Percentiles rank a stretch among this genome's conserved stretches.
Evolutionary conservation across 371 early-diverging fungal species (phyloP).

Genomic region (Syncephalastrum monosporum): DNA sequence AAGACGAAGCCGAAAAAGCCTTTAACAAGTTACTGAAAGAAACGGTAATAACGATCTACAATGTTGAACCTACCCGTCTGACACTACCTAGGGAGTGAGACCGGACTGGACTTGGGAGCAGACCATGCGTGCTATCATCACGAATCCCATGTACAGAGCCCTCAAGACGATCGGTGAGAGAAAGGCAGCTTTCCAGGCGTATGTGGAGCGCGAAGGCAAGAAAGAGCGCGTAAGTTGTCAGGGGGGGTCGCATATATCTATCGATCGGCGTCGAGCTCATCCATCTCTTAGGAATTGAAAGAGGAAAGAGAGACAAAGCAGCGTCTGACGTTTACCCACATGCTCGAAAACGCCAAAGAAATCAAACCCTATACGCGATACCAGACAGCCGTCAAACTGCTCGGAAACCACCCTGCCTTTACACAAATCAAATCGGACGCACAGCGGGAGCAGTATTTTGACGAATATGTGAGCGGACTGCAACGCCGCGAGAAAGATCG

Average conservation of each 20-base stretch:
- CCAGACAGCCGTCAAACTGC: slow-evolving; percentile 49
- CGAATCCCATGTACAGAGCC: slow-evolving; percentile 83
- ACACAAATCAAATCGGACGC: slow-evolving; percentile 43
- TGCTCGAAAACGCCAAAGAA: slow-evolving; percentile 42
- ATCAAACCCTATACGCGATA: slow-evolving; percentile 54
- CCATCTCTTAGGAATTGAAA: slow-evolving; percentile 29
- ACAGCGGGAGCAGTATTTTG: slow-evolving; percentile 59
- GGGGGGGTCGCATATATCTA: neutral
- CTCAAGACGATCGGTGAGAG: slow-evolving; percentile 79
- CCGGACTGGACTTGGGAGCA: slow-evolving; percentile 91
- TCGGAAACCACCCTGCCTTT: slow-evolving; percentile 50
- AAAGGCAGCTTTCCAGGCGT: slow-evolving; percentile 77
- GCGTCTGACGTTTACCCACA: slow-evolving; percentile 35
- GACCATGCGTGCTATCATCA: slow-evolving; percentile 81
- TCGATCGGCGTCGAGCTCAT: neutral
- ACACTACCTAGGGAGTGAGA: slow-evolving; percentile 61
- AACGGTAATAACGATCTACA: slow-evolving; percentile 41
- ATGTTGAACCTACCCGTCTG: slow-evolving; percentile 5
- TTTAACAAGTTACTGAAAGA: slow-evolving; percentile 73
- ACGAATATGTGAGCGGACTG: slow-evolving; percentile 62
- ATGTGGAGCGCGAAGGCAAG: slow-evolving; percentile 56
- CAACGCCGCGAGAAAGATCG: slow-evolving; percentile 63
- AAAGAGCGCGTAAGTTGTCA: slow-evolving; percentile 41
- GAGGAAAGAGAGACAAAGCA: slow-evolving; percentile 45
- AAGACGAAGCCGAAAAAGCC: slow-evolving; percentile 84